These are phyloP conservation scores for Apophysomyces variabilis DNA, from an alignment of 371 early-diverging fungal genomes.

Conservation along the genomic window DNA sequence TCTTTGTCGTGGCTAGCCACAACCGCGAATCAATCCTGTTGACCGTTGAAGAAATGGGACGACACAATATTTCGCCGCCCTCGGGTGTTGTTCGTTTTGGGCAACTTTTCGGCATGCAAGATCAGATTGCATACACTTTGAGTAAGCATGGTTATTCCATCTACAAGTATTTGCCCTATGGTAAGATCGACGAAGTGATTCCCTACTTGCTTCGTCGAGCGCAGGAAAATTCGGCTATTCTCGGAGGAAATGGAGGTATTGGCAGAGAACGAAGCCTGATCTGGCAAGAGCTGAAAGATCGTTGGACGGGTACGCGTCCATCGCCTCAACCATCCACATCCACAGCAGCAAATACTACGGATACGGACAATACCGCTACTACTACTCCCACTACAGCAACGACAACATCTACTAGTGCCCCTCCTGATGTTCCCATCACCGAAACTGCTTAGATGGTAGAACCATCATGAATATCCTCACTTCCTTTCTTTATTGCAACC, in stretches of 20 bases:
- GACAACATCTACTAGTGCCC: not conserved
- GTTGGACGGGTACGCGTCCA: constrained; percentile 26
- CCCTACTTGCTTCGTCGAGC: constrained; percentile 95
- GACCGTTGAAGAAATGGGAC: constrained; percentile 71
- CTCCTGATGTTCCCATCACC: constrained; percentile 3
- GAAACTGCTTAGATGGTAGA: constrained; percentile 9
- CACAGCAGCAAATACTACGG: not conserved
- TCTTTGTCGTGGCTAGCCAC: constrained; percentile 92
- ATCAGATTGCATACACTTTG: constrained; percentile 76
- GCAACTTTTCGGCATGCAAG: constrained; percentile 93
- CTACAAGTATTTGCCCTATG: constrained; percentile 95
- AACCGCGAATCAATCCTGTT: constrained; percentile 81
- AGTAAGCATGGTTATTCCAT: constrained; percentile 78
- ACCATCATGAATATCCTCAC: not conserved
- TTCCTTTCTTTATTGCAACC: not conserved
- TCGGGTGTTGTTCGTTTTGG: constrained; percentile 87
- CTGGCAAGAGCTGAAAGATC: constrained; percentile 58
- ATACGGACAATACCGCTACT: not conserved
- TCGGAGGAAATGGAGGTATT: constrained; percentile 57
- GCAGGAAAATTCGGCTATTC: constrained; percentile 91
- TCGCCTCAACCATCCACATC: not conserved
- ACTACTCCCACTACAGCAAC: constrained; percentile 4
- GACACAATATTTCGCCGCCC: constrained; percentile 55
- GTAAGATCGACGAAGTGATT: constrained; percentile 81
- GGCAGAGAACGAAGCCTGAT: constrained; percentile 54